Evolutionary conservation across 306 rosid species (phyloP).

Genomic region (Vicia faba): DNA sequence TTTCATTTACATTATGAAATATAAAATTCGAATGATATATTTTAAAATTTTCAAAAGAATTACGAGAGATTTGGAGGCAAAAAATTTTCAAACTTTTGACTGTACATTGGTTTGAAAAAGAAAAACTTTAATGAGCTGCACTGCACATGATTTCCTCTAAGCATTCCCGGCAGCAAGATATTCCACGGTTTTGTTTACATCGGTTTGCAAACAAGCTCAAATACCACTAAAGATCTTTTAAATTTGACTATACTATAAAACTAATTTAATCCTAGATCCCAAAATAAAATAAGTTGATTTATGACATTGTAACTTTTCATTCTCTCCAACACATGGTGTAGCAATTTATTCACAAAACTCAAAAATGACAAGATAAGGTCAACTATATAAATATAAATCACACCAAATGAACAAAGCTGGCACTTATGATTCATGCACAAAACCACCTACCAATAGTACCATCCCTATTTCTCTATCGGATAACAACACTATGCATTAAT

Average conservation of each 20-base stretch:
- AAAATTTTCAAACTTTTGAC: too few species aligned
- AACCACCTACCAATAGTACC: slow-evolving; percentile 43
- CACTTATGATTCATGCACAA: slow-evolving; percentile 37
- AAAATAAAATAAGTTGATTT: slow-evolving; percentile 17
- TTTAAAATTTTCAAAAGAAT: too few species aligned
- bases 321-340: not conserved
- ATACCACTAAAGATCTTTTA: slow-evolving; percentile 17
- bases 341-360: slow-evolving; percentile 12
- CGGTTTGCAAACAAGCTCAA: not conserved
- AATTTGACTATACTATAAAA: slow-evolving; percentile 28
- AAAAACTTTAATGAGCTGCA: slow-evolving; percentile 11
- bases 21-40: too few species aligned
- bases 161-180: slow-evolving; percentile 31
- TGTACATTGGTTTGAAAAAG: too few species aligned
- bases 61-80: too few species aligned
- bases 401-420: slow-evolving; percentile 44
- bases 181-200: not conserved
- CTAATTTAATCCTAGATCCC: slow-evolving; percentile 21
- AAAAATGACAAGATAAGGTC: slow-evolving; percentile 32
- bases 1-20: too few species aligned
- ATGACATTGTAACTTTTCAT: slow-evolving; percentile 3
- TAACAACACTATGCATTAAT: slow-evolving; percentile 43
- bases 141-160: slow-evolving; percentile 9
- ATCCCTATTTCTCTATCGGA: slow-evolving; percentile 32
- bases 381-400: slow-evolving; percentile 35